Evolutionary conservation across 2,329 filamentous ascomycete species (phyloP), one percentile per base, ranked within the genome.

Genomic region (Emmonsiellopsis sp.): DNA sequence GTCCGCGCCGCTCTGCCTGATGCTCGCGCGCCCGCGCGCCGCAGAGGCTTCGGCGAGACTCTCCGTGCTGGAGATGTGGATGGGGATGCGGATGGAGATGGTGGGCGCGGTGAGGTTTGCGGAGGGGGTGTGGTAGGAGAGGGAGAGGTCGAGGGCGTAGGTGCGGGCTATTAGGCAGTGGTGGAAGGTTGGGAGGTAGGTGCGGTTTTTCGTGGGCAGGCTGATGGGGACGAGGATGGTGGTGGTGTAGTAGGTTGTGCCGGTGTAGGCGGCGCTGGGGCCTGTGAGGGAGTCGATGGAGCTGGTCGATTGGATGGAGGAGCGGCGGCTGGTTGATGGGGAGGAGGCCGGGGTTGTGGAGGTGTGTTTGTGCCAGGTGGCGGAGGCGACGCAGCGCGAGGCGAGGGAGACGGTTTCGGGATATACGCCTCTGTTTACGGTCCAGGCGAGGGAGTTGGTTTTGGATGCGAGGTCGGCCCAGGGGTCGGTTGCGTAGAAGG

Each of bases 161-260:
- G 75, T 70, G 51, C 85, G 76, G n/a, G 80, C 82, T 44, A 82
- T 71, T 51, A 87, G 76, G 65, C 85, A 88, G 40, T 79, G 77
- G 70, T 87, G 82, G 69, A 88, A 88, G 2, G 83, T 84, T 1
- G 85, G 85, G 17, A 85, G 70, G 64, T 85, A 85, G 31, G 76
- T 71, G 60, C 84, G 85, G 57, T 71, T 72, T n/a, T 64, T 61
- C 8, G 56, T 62, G 2, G 85, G 84, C 0, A 86, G 74, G 0
- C 77, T 76, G 61, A 87, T 71, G 0, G 85, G 85, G 2, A 87
- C 78, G 2, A 85, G 64, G 37, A 88, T 70, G n/a, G 73, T 73
- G 6, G 83, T 76, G 2, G 80, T 83, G 68, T 85, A 87, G 68
- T 79, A 84, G 13, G 63, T 62, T 5, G 67, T 65, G 27, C 73